Base-by-base conservation (phyloP, 441 rosid species). In the Capsella rubella region DNA sequence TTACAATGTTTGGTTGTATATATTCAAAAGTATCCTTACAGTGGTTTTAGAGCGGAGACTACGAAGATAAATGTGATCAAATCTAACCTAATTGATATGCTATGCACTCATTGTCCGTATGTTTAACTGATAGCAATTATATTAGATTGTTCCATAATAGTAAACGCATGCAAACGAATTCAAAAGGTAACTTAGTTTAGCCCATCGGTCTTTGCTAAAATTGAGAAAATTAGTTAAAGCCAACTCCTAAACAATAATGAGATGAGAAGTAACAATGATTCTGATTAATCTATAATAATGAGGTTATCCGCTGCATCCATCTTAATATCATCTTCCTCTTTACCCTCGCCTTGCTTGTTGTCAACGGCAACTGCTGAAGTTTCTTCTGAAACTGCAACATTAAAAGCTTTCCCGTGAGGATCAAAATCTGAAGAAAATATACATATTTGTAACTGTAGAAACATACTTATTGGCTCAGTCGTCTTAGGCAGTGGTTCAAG, bases 391-490 rank as follows among this genome's bases (percentile, higher is more conserved):
- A 3, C 49, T 37, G 71, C 6, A 0, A 67, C 15, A 37, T 52
- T 37, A 65, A 35, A 43, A 51, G 37, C 14, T 14, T 50, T 1
- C 6, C 13, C 1, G 16, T 40, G 15, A 67, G 16, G 40, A 67
- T 21, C 27, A 67, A 67, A 5, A 27, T 3, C 10, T 51, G 11
- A 47, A 46, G 11, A 64, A 8, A 14, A 11, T 47, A 29, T 16
- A 10, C 5, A 52, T 21, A 21, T 28, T 39, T n/a, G 16, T 10
- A 15, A n/a, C 1, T 13, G 39, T 40, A 57, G 59, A 18, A 45
- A 75, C 86, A 71, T 83, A 85, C 89, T 55, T 12, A 81, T 82
- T 56, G 76, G 70, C 45, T 83, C 84, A 43, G 78, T 39, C 66
- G 78, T 37, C 65, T 50, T 73, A 42, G 95, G 89, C 73, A 85